Base-by-base conservation (phyloP, 345 rosid species). In the Populus davidiana region DNA sequence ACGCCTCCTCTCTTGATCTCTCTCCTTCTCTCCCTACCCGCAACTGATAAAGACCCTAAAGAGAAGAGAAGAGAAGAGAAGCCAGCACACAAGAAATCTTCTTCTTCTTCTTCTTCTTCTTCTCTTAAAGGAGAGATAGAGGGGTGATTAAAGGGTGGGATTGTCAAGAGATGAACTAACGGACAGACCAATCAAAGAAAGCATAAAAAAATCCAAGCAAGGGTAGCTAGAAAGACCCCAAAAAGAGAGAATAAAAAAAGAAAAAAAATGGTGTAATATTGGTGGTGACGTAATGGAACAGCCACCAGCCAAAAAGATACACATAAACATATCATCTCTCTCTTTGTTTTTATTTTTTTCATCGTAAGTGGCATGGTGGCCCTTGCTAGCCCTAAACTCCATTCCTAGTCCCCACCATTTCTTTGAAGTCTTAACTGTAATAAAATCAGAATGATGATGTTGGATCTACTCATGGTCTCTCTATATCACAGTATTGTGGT, bases 261-360 rank as follows among this genome's bases (percentile, higher is more conserved):
- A 36, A 9, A 50, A 67, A 33, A 70, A 56, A 21, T n/a, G 23
- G 16, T 20, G 44, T 73, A 71, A 54, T 69, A 67, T 79, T 25
- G 76, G 81, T 36, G 77, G 85, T 88, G 86, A 84, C 89, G 86
- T 84, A 84, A 84, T 80, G 81, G 84, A 78, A 81, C 86, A 88
- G 85, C 80, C 77, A 88, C 85, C 85, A 76, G 78, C 85, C 80
- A 79, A 80, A 79, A 81, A 70, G 80, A 23, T 67, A 35, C 29
- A 56, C 41, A 77, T 70, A 31, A 36, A 49, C 29, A 63, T 50
- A 33, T 61, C 50, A 36, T 35, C 43, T 21, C 7, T n/a, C 29
- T 59, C 29, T 56, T 9, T 56, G 11, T 56, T 25, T 56, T 56
- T 43, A 41, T 18, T 16, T 63, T 8, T 20, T 6, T 59, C 72